phyloP scores from a whole-genome alignment of 176 grass and related monocot genomes.

The Typha latifolia region DNA sequence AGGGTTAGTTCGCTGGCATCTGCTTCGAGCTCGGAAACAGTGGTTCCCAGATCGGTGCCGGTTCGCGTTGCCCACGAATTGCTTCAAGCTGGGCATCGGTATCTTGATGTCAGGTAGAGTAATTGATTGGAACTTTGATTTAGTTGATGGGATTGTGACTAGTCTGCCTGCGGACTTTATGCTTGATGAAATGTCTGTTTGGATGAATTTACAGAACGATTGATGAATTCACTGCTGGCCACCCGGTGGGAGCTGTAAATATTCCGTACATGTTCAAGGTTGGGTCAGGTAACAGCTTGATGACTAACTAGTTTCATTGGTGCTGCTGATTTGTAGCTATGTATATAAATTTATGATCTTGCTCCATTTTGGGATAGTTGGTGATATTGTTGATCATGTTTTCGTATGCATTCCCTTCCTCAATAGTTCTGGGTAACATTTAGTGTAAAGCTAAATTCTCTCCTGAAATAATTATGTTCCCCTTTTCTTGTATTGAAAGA shows the following conservation, averaged over 20 bases:
- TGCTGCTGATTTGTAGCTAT: too few species aligned
- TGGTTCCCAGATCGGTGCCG: constrained; percentile 60
- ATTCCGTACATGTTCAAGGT: constrained; percentile 59
- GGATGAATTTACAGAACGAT: constrained; percentile 29
- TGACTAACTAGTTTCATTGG: too few species aligned
- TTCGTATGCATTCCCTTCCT: too few species aligned
- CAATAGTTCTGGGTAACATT: too few species aligned
- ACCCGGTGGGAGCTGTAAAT: constrained; percentile 61
- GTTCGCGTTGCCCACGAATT: constrained; percentile 78
- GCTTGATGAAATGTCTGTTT: background rate
- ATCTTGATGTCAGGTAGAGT: constrained; percentile 79
- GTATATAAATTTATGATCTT: too few species aligned
- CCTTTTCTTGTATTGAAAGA: too few species aligned
- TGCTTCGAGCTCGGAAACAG: background rate
- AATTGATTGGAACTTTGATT: background rate
- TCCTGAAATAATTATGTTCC: too few species aligned
- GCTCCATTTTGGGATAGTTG: too few species aligned
- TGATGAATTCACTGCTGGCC: constrained; percentile 49
- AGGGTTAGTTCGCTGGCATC: constrained; percentile 19
- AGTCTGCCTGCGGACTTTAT: background rate
- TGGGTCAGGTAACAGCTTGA: constrained; percentile 41
- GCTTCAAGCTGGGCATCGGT: constrained; percentile 61
- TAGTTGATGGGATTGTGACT: background rate
- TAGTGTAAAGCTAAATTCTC: too few species aligned
- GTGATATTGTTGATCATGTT: too few species aligned